phyloP scores from a whole-genome alignment of 2,329 filamentous ascomycete species.

The Fusarium liriodendri region DNA sequence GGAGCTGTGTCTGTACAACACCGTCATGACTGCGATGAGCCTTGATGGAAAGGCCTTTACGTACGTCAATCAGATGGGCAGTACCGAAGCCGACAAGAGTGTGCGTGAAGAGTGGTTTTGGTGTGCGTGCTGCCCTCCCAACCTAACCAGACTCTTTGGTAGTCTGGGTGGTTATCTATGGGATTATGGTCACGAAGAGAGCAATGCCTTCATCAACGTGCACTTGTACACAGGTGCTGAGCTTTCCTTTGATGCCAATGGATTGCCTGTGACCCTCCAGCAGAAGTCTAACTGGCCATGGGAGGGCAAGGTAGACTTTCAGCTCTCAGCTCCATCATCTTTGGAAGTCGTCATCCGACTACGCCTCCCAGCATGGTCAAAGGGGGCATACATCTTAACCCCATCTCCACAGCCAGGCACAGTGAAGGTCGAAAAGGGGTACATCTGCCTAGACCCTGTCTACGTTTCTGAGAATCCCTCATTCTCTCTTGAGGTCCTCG shows the following conservation, averaged over 20 bases:
- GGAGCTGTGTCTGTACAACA: conserved; percentile 71
- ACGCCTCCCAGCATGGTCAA: conserved; percentile 65
- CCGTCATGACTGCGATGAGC: conserved; percentile 67
- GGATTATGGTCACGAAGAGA: conserved; percentile 50
- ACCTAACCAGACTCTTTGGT: conserved; percentile 65
- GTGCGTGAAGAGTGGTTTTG: conserved; percentile 68
- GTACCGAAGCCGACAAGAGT: conserved; percentile 61
- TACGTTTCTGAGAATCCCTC: conserved; percentile 54
- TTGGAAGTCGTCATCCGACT: conserved; percentile 55
- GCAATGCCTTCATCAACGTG: conserved; percentile 58
- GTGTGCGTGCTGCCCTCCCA: conserved; percentile 70
- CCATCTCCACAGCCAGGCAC: conserved; percentile 42
- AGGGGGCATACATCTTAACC: conserved; percentile 46
- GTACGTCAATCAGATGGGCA: conserved; percentile 70
- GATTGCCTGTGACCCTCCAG: conserved; percentile 51
- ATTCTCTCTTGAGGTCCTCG: conserved; percentile 51
- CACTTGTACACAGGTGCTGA: conserved; percentile 65
- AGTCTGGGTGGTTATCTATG: conserved; percentile 68
- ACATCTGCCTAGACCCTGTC: conserved; percentile 57
- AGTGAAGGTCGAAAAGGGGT: conserved; percentile 55
- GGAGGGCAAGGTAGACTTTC: conserved; percentile 62
- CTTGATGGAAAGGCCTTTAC: conserved; percentile 67
- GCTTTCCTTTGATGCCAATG: conserved; percentile 53
- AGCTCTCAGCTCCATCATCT: conserved; percentile 45
- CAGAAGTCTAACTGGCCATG: conserved; percentile 65